These are phyloP conservation scores for Acacia melanoxylon DNA, from an alignment of 306 rosid species.

Conservation along the genomic window DNA sequence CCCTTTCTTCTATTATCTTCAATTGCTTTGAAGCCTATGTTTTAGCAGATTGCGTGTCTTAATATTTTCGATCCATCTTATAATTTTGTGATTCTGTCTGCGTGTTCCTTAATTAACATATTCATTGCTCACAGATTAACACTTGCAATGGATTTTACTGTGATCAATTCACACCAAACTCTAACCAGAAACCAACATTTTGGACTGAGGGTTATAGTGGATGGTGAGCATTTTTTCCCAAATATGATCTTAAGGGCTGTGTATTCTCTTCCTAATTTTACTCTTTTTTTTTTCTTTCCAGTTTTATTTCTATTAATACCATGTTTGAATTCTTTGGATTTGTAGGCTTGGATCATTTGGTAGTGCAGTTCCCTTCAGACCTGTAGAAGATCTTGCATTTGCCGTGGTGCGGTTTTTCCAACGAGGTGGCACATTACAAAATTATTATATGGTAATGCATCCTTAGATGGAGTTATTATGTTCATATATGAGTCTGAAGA, in stretches of 20 bases:
- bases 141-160: slow-evolving; percentile 93
- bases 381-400: slow-evolving; percentile 87
- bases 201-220: slow-evolving; percentile 96
- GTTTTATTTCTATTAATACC: background rate
- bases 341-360: slow-evolving; percentile 80
- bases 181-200: slow-evolving; percentile 73
- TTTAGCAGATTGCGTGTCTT: slow-evolving; percentile 4
- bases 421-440: slow-evolving; percentile 90
- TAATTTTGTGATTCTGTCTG: background rate
- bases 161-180: slow-evolving; percentile 83
- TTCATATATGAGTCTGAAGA: background rate
- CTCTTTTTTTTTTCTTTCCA: background rate
- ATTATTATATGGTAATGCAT: slow-evolving; percentile 84
- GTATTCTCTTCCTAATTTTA: background rate
- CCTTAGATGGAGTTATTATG: slow-evolving; percentile 3
- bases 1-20: background rate
- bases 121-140: slow-evolving; percentile 63
- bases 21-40: background rate
- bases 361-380: slow-evolving; percentile 78
- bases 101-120: slow-evolving; percentile 10
- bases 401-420: slow-evolving; percentile 91
- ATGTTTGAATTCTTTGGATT: slow-evolving; percentile 16
- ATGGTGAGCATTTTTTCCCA: slow-evolving; percentile 54
- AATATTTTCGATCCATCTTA: background rate
- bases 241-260: background rate